Evolutionary conservation across 2,329 filamentous ascomycete genomes (phyloP).

Genomic region (Xylaria sp.): DNA sequence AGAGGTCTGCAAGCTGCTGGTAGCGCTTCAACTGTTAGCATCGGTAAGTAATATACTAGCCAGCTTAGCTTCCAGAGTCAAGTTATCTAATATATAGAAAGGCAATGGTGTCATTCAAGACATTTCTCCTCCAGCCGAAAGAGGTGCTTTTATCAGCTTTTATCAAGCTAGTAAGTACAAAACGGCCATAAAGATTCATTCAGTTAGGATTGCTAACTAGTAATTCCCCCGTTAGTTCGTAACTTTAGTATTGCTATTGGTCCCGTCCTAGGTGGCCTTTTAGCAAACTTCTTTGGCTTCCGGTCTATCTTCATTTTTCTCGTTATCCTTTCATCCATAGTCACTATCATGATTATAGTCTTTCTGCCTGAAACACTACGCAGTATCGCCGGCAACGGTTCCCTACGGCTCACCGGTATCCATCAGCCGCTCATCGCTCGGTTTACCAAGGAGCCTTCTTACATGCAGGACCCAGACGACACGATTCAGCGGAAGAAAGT

Average conservation of each 20-base stretch:
- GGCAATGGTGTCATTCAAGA: slow-evolving; percentile 33
- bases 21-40: slow-evolving; percentile 24
- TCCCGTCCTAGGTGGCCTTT: slow-evolving; percentile 27
- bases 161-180: no score
- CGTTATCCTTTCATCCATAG: slow-evolving; percentile 5
- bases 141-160: no score
- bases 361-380: slow-evolving; percentile 44
- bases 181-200: no score
- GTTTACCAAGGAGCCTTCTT: slow-evolving; percentile 5
- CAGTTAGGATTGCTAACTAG: no score
- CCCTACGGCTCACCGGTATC: no score
- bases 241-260: slow-evolving; percentile 8
- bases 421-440: slow-evolving; percentile 5
- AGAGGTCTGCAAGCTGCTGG: slow-evolving; percentile 28
- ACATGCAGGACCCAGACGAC: slow-evolving; percentile 7
- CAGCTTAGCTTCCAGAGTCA: no score
- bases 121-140: slow-evolving; percentile 29
- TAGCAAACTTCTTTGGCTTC: slow-evolving; percentile 25
- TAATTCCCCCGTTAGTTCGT: no score
- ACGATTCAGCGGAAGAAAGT: not conserved
- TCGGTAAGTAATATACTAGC: no score
- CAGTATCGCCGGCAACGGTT: slow-evolving; percentile 39
- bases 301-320: slow-evolving; percentile 33
- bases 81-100: no score
- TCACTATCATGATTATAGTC: slow-evolving; percentile 7